These are phyloP conservation scores for Auxenochlorella protothecoides DNA, from an alignment of 139 green algal species.

Conservation along the genomic window DNA sequence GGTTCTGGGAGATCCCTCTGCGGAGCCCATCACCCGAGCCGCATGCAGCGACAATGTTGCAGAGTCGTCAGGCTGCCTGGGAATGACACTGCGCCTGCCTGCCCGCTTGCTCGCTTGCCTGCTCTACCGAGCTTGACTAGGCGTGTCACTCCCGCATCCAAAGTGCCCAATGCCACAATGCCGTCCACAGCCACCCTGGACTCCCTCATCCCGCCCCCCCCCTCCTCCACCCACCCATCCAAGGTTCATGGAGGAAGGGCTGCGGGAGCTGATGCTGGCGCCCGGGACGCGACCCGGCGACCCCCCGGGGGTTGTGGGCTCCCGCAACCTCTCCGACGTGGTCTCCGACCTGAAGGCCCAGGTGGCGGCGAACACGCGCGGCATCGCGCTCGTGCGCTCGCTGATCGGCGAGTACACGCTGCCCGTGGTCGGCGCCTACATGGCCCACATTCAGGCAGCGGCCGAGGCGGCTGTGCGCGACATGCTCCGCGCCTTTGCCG, in stretches of 20 bases:
- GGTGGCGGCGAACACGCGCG: slow-evolving; percentile 89
- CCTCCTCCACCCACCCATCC: too few species aligned
- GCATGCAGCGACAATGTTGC: too few species aligned
- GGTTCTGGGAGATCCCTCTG: too few species aligned
- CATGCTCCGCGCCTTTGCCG: slow-evolving; percentile 72
- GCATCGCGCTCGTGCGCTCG: slow-evolving; percentile 75
- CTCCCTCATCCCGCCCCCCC: too few species aligned
- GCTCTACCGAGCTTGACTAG: too few species aligned
- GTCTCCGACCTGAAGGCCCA: slow-evolving; percentile 87
- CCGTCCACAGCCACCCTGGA: too few species aligned
- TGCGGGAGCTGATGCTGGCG: slow-evolving; percentile 70
- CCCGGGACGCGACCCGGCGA: slow-evolving; percentile 36
- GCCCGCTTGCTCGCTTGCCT: too few species aligned
- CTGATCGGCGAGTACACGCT: slow-evolving; percentile 76
- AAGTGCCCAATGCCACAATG: too few species aligned
- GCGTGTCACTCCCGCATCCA: too few species aligned
- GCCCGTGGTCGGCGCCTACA: slow-evolving; percentile 80
- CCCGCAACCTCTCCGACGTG: slow-evolving; percentile 82
- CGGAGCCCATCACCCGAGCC: too few species aligned
- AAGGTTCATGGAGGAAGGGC: slow-evolving; percentile 66
- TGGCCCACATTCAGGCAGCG: slow-evolving; percentile 85
- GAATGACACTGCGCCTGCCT: too few species aligned
- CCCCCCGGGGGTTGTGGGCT: slow-evolving; percentile 55
- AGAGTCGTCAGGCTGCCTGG: too few species aligned
- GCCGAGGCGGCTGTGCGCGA: slow-evolving; percentile 72